These are phyloP conservation scores for Melampsora larici-populina DNA, from an alignment of 1,284 basidiomycete species.

Conservation along the genomic window DNA sequence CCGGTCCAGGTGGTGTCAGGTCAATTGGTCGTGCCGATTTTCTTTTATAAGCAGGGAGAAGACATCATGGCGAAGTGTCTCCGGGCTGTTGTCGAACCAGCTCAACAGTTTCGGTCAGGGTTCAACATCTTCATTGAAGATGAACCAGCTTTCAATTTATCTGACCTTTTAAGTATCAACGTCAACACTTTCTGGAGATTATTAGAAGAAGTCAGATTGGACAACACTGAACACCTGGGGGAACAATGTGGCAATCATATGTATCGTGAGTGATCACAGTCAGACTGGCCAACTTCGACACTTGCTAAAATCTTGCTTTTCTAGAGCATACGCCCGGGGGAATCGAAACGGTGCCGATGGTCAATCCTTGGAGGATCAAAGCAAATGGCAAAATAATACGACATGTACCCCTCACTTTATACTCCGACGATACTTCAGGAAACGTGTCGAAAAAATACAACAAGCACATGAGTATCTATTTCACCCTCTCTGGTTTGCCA, in stretches of 20 bases:
- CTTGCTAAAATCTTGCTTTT: background rate
- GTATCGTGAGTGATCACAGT: background rate
- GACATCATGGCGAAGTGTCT: background rate
- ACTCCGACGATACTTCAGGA: conserved; percentile 12
- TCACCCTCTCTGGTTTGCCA: background rate
- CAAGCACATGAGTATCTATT: no score
- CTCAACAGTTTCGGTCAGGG: background rate
- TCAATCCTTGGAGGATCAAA: conserved; percentile 8
- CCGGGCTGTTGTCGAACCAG: background rate
- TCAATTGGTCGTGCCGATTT: conserved; percentile 1
- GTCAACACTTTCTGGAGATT: background rate
- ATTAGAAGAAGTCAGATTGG: background rate
- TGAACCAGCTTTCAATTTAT: background rate
- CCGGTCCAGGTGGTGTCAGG: background rate
- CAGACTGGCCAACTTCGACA: no score
- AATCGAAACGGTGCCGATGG: background rate
- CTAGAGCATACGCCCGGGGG: background rate
- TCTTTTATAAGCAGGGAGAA: background rate
- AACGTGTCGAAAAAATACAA: background rate
- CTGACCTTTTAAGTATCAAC: background rate
- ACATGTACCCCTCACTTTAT: background rate
- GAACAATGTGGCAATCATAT: background rate
- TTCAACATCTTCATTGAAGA: background rate
- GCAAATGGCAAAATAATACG: background rate
- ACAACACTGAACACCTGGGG: background rate